Evolutionary conservation across 805 yeast genomes (phyloP).

Genomic region (Cyberlindnera galapagoensis): DNA sequence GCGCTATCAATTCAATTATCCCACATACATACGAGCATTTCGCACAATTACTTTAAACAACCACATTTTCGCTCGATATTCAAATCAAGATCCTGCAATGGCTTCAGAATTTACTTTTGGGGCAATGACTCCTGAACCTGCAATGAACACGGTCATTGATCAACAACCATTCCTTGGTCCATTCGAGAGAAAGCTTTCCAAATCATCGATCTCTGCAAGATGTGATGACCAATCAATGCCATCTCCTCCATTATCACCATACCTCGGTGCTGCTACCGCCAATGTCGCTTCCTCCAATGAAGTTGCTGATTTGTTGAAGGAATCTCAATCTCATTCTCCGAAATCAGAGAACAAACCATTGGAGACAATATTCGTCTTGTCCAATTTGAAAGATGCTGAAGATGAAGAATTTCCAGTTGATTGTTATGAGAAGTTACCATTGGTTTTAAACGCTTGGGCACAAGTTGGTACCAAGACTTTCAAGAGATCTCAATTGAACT

Average conservation of each 20-base stretch:
- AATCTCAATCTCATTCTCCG: no score
- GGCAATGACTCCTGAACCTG: slow-evolving; percentile 23
- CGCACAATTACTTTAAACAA: background rate
- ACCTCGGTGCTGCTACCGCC: slow-evolving; percentile 17
- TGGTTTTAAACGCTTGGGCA: slow-evolving; percentile 48
- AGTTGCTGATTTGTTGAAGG: slow-evolving; percentile 14
- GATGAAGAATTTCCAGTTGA: slow-evolving; percentile 40
- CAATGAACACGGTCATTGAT: slow-evolving; percentile 8
- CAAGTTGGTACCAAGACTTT: slow-evolving; percentile 36
- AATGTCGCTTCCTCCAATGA: slow-evolving; percentile 10
- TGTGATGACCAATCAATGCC: slow-evolving; percentile 29
- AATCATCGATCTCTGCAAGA: slow-evolving; percentile 17
- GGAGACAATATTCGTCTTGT: no score
- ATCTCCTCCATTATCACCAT: slow-evolving; percentile 42
- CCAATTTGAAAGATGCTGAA: slow-evolving; percentile 10
- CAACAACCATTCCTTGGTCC: slow-evolving; percentile 6
- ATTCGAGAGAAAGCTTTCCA: slow-evolving; percentile 21
- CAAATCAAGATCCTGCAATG: slow-evolving; percentile 3
- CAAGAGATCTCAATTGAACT: slow-evolving; percentile 43
- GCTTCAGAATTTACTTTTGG: slow-evolving; percentile 14
- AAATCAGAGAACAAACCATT: no score
- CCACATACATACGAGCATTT: background rate
- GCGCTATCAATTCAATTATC: no score
- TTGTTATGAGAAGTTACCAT: slow-evolving; percentile 36
- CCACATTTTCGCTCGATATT: slow-evolving; percentile 1